Conservation (phyloP, 108 stramenopile genomes). For the Thalassiosira profunda region DNA sequence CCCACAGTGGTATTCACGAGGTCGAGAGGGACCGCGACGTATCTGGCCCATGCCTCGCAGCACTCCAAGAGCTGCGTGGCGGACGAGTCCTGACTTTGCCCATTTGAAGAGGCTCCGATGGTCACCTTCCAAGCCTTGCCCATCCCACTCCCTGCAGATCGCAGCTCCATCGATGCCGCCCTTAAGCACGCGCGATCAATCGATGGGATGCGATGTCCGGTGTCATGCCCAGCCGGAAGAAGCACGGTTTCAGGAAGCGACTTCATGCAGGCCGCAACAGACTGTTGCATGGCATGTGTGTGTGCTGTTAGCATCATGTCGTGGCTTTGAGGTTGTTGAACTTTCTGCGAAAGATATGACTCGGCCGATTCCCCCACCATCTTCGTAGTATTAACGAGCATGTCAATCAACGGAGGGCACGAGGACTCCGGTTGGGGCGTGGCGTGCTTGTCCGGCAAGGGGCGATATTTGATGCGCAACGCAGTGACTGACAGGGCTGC, state of each 20-base stretch:
- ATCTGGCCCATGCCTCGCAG: constrained; percentile 78
- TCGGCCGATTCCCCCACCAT: constrained; percentile 13
- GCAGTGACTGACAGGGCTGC: constrained; percentile 62
- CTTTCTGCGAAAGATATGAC: background rate
- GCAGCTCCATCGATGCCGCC: constrained; percentile 69
- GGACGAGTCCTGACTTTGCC: constrained; percentile 4
- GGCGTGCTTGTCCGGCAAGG: constrained; percentile 27
- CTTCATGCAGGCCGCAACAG: constrained; percentile 44
- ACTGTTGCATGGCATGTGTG: constrained; percentile 24
- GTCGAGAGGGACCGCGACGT: constrained; percentile 62
- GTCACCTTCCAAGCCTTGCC: constrained; percentile 51
- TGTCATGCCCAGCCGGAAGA: constrained; percentile 61
- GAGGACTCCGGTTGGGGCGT: constrained; percentile 35
- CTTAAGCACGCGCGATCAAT: constrained; percentile 75
- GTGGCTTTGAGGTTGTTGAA: constrained; percentile 1
- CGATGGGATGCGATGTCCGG: constrained; percentile 56
- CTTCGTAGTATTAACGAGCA: constrained; percentile 49
- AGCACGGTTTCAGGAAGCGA: constrained; percentile 78
- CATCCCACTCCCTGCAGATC: constrained; percentile 54
- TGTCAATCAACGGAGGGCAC: constrained; percentile 59
- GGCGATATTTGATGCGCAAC: constrained; percentile 64
- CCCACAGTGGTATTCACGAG: constrained; percentile 49
- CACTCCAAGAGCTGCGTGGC: constrained; percentile 20
- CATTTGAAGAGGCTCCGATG: background rate
- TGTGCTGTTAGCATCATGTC: constrained; percentile 10